These are phyloP conservation scores for Mycena polygramma DNA, from an alignment of 768 basidiomycete species.

Conservation along the genomic window DNA sequence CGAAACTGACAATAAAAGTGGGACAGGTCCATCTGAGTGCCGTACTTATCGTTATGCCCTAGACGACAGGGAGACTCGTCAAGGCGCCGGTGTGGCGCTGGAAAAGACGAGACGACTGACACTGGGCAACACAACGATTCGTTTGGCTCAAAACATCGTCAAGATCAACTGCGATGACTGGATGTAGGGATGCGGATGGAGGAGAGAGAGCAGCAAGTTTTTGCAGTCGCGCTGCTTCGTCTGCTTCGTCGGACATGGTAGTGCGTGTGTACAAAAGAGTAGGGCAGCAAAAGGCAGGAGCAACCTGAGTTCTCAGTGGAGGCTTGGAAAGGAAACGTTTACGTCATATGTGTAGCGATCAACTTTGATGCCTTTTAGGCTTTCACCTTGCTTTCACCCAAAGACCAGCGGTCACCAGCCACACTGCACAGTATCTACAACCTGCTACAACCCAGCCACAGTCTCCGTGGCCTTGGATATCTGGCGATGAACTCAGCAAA, in stretches of 20 bases:
- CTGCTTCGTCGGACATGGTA: constrained; percentile 27
- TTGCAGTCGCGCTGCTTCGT: constrained; percentile 19
- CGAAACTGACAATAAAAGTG: constrained; percentile 71
- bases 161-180: constrained; percentile 38
- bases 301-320: too few species aligned
- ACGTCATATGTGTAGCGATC: too few species aligned
- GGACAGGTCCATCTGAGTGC: constrained; percentile 67
- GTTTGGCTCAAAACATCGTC: constrained; percentile 53
- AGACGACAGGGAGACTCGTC: background rate
- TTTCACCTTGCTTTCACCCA: too few species aligned
- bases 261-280: background rate
- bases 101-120: constrained; percentile 52
- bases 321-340: background rate
- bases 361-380: too few species aligned
- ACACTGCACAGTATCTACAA: too few species aligned
- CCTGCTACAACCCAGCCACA: background rate
- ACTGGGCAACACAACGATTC: constrained; percentile 68
- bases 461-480: constrained; percentile 6
- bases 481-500: background rate
- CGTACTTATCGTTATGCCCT: constrained; percentile 79
- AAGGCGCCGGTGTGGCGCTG: background rate
- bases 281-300: too few species aligned
- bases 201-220: constrained; percentile 34
- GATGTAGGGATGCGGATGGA: constrained; percentile 27
- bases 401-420: too few species aligned